Evolutionary conservation across 345 rosid species (phyloP), one percentile per base, ranked within the genome.

Genomic region (Salix exigua): DNA sequence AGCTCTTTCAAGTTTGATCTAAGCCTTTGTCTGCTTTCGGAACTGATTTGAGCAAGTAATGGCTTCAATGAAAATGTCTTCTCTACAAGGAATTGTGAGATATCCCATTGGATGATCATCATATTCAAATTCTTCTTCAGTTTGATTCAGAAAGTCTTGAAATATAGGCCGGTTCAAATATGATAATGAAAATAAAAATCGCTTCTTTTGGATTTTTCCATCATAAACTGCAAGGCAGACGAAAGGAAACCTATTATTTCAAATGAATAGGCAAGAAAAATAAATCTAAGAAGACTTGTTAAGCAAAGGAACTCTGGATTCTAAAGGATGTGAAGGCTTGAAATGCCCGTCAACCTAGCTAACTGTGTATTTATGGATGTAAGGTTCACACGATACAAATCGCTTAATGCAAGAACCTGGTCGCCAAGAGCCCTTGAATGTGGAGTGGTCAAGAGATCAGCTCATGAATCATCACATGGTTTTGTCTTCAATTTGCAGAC

Each of bases 131-230:
- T 80, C 72, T 51, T 84, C 84, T 74, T 77, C 82, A 10, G 82
- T 80, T 68, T 79, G 69, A 51, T 26, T 73, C 37, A 82, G 70
- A 70, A 82, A 71, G 21, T 70, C 44, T 68, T 75, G 88, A 51
- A 88, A 86, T 35, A 77, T 63, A 68, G 87, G 82, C 28, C 81
- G 79, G 58, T 72, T 84, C 78, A 88, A 68, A 76, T 68, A 88
- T 14, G 85, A 85, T 11, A 82, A 8, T 38, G 88, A 85, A 72
- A 87, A 78, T 28, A 80, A 55, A 68, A 75, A 85, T 65, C 84
- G 73, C 75, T 74, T 87, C 75, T 50, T 85, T 67, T 76, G 33
- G 35, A 44, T 42, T 25, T 84, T 88, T 14, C 81, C 85, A 19
- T 72, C 80, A 62, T 82, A 78, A 35, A 78, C 80, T 1, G 79